These are phyloP conservation scores for Blastobotrys arbuscula DNA, from an alignment of 1,139 yeast species.

Conservation along the genomic window DNA sequence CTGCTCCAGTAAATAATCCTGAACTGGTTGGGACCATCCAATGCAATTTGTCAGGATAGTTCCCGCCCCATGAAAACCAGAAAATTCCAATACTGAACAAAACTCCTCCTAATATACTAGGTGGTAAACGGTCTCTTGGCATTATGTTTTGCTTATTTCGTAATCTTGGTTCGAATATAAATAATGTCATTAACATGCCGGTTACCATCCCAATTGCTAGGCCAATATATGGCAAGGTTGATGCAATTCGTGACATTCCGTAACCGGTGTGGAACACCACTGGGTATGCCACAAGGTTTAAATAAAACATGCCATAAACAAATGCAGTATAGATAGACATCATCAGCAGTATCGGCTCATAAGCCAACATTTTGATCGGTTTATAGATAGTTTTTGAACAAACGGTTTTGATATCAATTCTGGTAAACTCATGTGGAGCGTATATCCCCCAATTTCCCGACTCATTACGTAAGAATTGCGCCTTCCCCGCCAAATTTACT, in stretches of 20 bases:
- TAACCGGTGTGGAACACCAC: conserved; percentile 61
- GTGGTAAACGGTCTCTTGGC: conserved; percentile 76
- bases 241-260: conserved; percentile 48
- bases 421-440: conserved; percentile 73
- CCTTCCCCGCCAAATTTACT: conserved; percentile 39
- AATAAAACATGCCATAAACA: conserved; percentile 75
- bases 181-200: conserved; percentile 9
- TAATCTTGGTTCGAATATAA: conserved; percentile 29
- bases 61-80: conserved; percentile 83
- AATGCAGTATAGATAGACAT: conserved; percentile 72
- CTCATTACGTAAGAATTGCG: conserved; percentile 44
- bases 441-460: conserved; percentile 66
- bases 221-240: conserved; percentile 34
- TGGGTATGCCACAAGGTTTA: conserved; percentile 74
- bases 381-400: conserved; percentile 61
- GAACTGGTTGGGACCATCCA: conserved; percentile 80
- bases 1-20: conserved; percentile 64
- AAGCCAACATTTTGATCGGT: conserved; percentile 58
- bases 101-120: conserved; percentile 63
- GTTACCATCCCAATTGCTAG: conserved; percentile 46
- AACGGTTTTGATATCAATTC: conserved; percentile 54
- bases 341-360: conserved; percentile 66
- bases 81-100: conserved; percentile 68
- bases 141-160: conserved; percentile 18
- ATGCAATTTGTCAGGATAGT: conserved; percentile 57